Evolutionary conservation across 495 filamentous ascomycete genomes (phyloP).

Genomic region (Platismatia glauca): DNA sequence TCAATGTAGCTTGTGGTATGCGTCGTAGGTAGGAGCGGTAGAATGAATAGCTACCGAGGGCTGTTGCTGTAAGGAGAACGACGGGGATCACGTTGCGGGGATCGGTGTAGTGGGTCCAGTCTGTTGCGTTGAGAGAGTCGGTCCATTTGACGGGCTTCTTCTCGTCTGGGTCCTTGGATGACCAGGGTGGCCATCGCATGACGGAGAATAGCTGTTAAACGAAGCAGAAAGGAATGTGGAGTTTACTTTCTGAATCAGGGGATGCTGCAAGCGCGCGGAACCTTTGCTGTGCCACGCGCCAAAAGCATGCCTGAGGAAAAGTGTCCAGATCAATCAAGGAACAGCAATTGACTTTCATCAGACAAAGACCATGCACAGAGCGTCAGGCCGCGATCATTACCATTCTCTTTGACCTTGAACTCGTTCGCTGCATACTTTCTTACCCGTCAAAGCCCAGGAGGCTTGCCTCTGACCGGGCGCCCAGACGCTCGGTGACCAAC

Average conservation of each 20-base stretch:
- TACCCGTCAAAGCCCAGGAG: conserved; percentile 28
- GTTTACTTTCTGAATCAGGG: conserved; percentile 1
- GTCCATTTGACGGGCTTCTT: conserved; percentile 36
- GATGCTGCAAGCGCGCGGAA: conserved; percentile 7
- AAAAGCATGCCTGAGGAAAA: not conserved
- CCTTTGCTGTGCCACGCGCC: conserved; percentile 1
- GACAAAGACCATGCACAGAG: not conserved
- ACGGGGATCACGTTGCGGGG: conserved; percentile 58
- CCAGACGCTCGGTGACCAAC: conserved; percentile 14
- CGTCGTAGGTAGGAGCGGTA: conserved; percentile 73
- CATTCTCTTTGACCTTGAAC: not conserved
- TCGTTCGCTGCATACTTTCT: not conserved
- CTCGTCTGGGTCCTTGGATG: conserved; percentile 25
- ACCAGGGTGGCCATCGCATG: conserved; percentile 49
- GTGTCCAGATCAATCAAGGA: conserved; percentile 9
- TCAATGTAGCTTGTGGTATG: conserved; percentile 62
- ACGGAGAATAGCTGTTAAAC: conserved; percentile 14
- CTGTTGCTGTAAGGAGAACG: conserved; percentile 57
- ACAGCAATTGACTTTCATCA: not conserved
- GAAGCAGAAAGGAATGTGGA: not conserved
- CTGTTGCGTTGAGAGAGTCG: conserved; percentile 42
- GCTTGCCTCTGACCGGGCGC: conserved; percentile 15
- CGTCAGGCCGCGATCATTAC: not conserved
- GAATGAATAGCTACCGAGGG: conserved; percentile 36
- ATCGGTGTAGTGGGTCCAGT: conserved; percentile 62